phyloP scores from a whole-genome alignment of 2,329 filamentous ascomycete species.

The Grosmannia clavigera region DNA sequence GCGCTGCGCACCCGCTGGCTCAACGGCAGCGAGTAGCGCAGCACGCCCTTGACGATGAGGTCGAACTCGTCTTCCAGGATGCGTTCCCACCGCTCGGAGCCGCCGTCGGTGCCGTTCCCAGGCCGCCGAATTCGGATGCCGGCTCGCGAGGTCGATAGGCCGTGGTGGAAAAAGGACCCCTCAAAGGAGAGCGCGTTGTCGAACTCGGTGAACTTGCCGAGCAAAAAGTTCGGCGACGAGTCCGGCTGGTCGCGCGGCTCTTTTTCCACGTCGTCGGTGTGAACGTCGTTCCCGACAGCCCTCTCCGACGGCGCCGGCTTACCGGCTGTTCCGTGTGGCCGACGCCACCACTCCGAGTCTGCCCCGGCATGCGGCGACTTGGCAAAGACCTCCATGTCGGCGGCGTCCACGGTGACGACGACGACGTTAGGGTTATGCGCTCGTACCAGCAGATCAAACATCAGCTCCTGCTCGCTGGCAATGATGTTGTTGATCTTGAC shows the following conservation, averaged over 20 bases:
- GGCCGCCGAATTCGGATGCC: conserved; percentile 73
- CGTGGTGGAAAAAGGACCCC: conserved; percentile 72
- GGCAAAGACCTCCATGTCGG: conserved; percentile 87
- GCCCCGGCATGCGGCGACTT: conserved; percentile 82
- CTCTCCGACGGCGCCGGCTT: too few species aligned
- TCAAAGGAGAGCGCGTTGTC: conserved; percentile 84
- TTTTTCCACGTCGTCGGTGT: conserved; percentile 16
- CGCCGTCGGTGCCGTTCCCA: conserved; percentile 79
- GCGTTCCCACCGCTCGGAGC: conserved; percentile 76
- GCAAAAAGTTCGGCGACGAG: conserved; percentile 68
- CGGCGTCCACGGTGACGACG: conserved; percentile 69
- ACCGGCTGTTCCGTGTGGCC: conserved; percentile 16
- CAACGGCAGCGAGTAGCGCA: conserved; percentile 65
- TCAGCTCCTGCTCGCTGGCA: conserved; percentile 86
- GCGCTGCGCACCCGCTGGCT: conserved; percentile 48
- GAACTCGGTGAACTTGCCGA: conserved; percentile 80
- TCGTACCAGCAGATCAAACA: conserved; percentile 80
- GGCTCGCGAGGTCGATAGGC: conserved; percentile 60
- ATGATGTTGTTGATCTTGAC: conserved; percentile 78
- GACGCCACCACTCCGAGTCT: conserved; percentile 47
- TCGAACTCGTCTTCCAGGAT: conserved; percentile 89
- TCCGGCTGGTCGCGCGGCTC: conserved; percentile 44
- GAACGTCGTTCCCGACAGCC: not conserved
- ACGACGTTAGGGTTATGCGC: conserved; percentile 92
- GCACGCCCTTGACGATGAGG: conserved; percentile 77